Evolutionary conservation across 768 basidiomycete species (phyloP).

Genomic region (Mycena vitilis): DNA sequence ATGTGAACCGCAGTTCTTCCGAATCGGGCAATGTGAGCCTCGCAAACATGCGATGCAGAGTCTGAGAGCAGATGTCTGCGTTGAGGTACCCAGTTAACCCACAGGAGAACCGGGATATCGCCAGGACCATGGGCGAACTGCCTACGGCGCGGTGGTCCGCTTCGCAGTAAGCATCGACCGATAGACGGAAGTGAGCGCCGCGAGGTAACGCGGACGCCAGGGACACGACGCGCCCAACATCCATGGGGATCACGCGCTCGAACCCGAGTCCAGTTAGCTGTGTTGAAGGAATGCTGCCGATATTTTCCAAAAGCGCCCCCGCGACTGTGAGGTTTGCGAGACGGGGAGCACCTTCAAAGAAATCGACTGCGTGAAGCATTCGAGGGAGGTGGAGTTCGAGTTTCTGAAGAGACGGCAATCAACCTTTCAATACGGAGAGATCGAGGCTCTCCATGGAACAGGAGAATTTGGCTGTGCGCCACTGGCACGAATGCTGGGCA

Average conservation of each 20-base stretch:
- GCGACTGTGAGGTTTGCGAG: constrained; percentile 1
- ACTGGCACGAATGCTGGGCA: constrained; percentile 1
- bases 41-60: not conserved
- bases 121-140: not conserved
- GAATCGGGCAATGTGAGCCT: not conserved
- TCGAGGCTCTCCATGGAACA: constrained; percentile 9
- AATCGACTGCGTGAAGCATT: not conserved
- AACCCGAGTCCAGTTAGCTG: constrained; percentile 8
- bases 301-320: not conserved
- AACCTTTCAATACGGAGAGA: constrained; percentile 8
- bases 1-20: constrained; percentile 3
- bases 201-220: not conserved
- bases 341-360: not conserved
- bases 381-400: not conserved
- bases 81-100: not conserved
- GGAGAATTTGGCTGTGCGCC: not conserved
- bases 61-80: too few relatives aligned
- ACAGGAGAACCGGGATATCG: constrained; percentile 12
- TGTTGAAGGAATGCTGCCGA: constrained; percentile 2
- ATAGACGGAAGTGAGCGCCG: constrained; percentile 3
- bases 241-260: not conserved
- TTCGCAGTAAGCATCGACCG: not conserved
- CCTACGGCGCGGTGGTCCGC: not conserved
- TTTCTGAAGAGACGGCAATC: not conserved
- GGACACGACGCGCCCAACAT: not conserved